Evolutionary conservation across 2,329 filamentous ascomycete genomes (phyloP).

Genomic region (Colletotrichum sojae): DNA sequence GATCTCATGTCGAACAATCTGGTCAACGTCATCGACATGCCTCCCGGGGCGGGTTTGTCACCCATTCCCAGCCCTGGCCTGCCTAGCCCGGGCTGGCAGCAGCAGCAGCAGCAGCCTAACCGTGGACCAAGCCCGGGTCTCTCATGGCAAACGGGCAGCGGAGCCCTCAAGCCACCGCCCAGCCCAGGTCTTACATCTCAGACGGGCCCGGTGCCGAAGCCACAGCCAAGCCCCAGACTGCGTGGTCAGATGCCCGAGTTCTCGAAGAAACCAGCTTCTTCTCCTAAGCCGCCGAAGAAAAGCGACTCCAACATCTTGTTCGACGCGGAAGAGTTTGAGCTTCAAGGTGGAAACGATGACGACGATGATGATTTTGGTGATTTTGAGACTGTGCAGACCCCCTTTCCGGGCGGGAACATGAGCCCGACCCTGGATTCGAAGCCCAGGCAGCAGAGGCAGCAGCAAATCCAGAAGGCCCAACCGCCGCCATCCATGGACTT

Average conservation of each 20-base stretch:
- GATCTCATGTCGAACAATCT: slow-evolving; percentile 69
- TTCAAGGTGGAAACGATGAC: slow-evolving; percentile 56
- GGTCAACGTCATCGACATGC: slow-evolving; percentile 52
- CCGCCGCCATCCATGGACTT: slow-evolving; percentile 55
- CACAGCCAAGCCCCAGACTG: slow-evolving; percentile 45
- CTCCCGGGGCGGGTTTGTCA: slow-evolving; percentile 20
- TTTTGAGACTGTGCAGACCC: slow-evolving; percentile 64
- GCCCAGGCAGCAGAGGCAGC: slow-evolving; percentile 45
- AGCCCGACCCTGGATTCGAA: slow-evolving; percentile 35
- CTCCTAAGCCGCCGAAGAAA: slow-evolving; percentile 14
- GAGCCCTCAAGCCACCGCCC: slow-evolving; percentile 13
- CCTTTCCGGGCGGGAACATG: slow-evolving; percentile 23
- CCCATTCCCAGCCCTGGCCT: slow-evolving; percentile 35
- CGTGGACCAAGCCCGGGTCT: slow-evolving; percentile 23
- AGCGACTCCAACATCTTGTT: slow-evolving; percentile 73
- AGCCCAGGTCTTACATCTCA: slow-evolving; percentile 22
- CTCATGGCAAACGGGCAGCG: slow-evolving; percentile 8
- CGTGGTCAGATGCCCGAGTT: slow-evolving; percentile 18
- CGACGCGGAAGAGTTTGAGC: slow-evolving; percentile 72
- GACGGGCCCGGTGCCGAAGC: slow-evolving; percentile 20
- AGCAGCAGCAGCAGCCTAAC: slow-evolving; percentile 7
- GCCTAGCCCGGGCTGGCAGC: slow-evolving; percentile 8
- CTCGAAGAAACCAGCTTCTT: slow-evolving; percentile 7
- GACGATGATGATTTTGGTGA: slow-evolving; percentile 71
- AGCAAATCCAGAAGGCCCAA: slow-evolving; percentile 27